Base-by-base conservation (phyloP, 1,284 basidiomycete genomes). In the Tilletia indica region DNA sequence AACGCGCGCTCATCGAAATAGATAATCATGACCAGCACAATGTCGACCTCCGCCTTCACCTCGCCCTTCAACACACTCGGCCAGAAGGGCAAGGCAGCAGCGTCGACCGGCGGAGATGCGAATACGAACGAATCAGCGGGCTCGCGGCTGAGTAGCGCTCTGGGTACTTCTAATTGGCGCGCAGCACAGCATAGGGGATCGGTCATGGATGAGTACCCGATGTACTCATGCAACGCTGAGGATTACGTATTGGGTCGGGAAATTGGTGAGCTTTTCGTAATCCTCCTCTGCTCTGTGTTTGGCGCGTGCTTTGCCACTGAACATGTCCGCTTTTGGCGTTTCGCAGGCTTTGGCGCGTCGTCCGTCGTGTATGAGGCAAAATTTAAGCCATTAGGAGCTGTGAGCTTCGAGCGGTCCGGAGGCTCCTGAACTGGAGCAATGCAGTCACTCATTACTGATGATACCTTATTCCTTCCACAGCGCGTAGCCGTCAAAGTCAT, bases 401-500 rank as follows among this genome's bases (percentile, higher is more conserved):
- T 64, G 36, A n/a, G 61, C 42, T 31, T 38, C 2, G 34, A 4
- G 21, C 1, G 38, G 34, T 64, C 36, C 61, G 39, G 12, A 8
- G 8, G 58, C n/a, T 8, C 56, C n/a, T 0, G 11, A 21, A 3
- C 2, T 45, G 9, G 42, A 34, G 25, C 56, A 31, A 34, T 2
- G 2, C 25, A 31, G 34, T 2, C 21, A 54, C 56, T n/a, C 5
- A 58, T 34, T 4, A 6, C 11, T 58, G 5, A 34, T 58, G 31
- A 4, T 19, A 12, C 21, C 16, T 64, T 16, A 75, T 51, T 73
- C 56, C 31, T 31, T 54, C 56, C 16, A 36, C 47, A 45, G 75
- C 38, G 89, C 91, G 5, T 93, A 77, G 92, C 93, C 0, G 88
- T 94, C 83, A 94, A 94, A 85, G 91, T 95, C 69, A 89, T 94